A percentile compares a stretch with the other conserved stretches of the same genome.
Conservation (phyloP, 345 rosid genomes). For the Litchi chinensis region DNA sequence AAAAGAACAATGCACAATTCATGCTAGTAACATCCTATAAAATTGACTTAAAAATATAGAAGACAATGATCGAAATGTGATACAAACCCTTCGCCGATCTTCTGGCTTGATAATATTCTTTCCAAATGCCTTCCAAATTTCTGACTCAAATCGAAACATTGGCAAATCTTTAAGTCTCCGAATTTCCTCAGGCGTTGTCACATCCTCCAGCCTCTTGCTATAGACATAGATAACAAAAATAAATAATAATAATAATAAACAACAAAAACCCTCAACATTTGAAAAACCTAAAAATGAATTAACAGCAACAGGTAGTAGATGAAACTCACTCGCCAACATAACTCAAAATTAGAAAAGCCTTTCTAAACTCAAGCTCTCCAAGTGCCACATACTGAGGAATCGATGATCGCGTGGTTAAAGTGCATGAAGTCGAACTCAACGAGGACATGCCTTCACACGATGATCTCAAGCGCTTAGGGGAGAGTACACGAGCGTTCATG, state of each 20-base stretch:
- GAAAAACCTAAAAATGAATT: background rate
- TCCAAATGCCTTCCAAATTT: conserved; percentile 46
- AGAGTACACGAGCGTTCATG: background rate
- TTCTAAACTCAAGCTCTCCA: conserved; percentile 64
- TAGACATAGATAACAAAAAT: background rate
- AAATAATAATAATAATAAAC: no score
- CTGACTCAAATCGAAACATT: conserved; percentile 52
- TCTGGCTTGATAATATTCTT: conserved; percentile 4
- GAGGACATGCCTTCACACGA: background rate
- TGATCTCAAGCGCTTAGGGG: no score
- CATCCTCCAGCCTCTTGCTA: conserved; percentile 43
- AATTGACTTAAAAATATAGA: background rate
- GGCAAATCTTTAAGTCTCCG: conserved; percentile 38
- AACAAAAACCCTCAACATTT: background rate
- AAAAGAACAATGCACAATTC: background rate
- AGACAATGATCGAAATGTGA: background rate
- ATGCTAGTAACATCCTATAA: background rate
- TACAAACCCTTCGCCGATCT: conserved; percentile 40
- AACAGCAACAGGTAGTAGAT: background rate
- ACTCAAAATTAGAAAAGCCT: conserved; percentile 58
- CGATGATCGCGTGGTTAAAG: background rate
- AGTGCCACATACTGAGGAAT: conserved; percentile 49
- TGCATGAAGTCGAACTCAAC: background rate
- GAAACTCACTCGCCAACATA: conserved; percentile 62
- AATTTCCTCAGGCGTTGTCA: conserved; percentile 42